phyloP scores from a whole-genome alignment of 2,329 filamentous ascomycete species.

The Blastomyces silverae region DNA sequence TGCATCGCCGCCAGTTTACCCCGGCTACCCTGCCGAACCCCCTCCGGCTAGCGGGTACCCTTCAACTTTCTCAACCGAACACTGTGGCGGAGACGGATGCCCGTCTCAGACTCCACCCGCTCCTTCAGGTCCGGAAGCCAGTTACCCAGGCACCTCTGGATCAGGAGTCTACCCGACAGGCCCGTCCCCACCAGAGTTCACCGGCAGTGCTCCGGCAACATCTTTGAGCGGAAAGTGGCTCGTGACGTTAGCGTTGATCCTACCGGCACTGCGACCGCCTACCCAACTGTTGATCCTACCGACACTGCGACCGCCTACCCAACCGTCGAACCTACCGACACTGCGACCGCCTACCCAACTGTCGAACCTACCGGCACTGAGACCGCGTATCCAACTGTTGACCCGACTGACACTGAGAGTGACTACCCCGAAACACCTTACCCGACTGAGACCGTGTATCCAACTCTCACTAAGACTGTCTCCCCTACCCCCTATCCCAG shows the following conservation, averaged over 20 bases:
- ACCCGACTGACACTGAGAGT: background rate
- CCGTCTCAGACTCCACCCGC: background rate
- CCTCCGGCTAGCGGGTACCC: background rate
- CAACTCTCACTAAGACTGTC: conserved; percentile 4
- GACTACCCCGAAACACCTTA: background rate
- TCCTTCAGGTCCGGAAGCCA: no score
- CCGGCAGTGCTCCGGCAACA: conserved; percentile 8
- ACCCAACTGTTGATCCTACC: background rate
- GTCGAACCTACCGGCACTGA: no score
- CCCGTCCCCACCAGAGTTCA: conserved; percentile 5
- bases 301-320: background rate
- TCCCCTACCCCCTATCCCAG: background rate
- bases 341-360: background rate
- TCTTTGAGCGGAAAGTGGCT: conserved; percentile 9
- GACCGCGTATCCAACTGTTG: no score
- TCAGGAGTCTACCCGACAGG: background rate
- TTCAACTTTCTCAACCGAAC: conserved; percentile 4
- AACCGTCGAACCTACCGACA: background rate
- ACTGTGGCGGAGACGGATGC: background rate
- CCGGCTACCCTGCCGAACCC: conserved; percentile 1
- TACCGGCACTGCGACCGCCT: background rate
- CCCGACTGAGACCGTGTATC: background rate
- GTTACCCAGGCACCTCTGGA: background rate
- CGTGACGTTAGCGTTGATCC: no score
- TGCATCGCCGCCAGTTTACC: conserved; percentile 14